A percentile compares a stretch with the other conserved stretches of the same genome.
phyloP scores from a whole-genome alignment of 768 basidiomycete genomes.

The Clavulina sp. region DNA sequence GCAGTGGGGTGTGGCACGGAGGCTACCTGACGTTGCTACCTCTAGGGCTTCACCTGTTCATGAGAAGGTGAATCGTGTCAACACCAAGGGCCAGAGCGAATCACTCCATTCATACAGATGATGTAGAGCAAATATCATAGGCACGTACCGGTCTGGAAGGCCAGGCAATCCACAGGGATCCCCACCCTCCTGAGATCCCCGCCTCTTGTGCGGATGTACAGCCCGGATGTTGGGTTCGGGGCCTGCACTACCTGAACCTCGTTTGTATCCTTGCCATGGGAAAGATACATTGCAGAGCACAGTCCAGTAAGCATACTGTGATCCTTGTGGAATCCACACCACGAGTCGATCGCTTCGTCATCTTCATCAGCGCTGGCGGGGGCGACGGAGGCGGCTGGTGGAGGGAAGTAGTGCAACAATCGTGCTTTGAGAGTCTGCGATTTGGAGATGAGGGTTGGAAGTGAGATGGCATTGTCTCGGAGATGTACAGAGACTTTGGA shows the following conservation, averaged over 20 bases:
- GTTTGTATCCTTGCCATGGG: constrained; percentile 7
- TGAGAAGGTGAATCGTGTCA: too few relatives aligned
- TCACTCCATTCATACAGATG: too few relatives aligned
- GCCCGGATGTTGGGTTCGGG: constrained; percentile 62
- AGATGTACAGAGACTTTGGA: constrained; percentile 44
- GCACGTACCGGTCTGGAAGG: constrained; percentile 96
- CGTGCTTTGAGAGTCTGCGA: constrained; percentile 83
- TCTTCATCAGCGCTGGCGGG: constrained; percentile 20
- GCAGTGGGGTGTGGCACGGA: constrained; percentile 90
- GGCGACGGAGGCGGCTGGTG: constrained; percentile 21
- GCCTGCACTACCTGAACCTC: constrained; percentile 32
- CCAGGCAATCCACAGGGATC: constrained; percentile 71
- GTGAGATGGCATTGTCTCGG: constrained; percentile 44
- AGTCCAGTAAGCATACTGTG: constrained; percentile 71
- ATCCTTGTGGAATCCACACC: constrained; percentile 93
- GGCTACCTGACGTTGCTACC: constrained; percentile 59
- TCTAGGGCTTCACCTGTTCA: constrained; percentile 85
- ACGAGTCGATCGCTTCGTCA: constrained; percentile 61
- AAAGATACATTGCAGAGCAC: constrained; percentile 81
- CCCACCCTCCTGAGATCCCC: constrained; percentile 63
- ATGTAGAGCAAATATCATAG: too few relatives aligned
- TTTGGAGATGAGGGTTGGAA: constrained; percentile 50
- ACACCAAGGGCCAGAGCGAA: too few relatives aligned
- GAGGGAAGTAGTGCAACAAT: constrained; percentile 91
- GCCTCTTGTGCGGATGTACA: constrained; percentile 80